Evolutionary conservation across 176 grass and related monocot genomes (phyloP).

Genomic region (Aechmea fasciata): DNA sequence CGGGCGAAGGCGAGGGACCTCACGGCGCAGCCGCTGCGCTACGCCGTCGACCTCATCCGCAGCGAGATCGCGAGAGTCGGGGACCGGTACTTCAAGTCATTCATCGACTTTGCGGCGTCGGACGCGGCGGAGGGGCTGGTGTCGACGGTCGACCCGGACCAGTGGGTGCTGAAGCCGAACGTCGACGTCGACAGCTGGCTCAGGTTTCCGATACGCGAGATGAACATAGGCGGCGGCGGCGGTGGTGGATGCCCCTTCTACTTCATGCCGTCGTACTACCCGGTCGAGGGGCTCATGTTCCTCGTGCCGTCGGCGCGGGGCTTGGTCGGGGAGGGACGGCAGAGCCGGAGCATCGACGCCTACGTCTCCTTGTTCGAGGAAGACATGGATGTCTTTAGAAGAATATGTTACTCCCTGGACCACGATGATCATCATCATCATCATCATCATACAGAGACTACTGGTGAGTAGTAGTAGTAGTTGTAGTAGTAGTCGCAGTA

Average conservation of each 20-base stretch:
- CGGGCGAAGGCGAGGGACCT: not conserved
- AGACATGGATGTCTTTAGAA: not conserved
- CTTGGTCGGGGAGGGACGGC: not conserved
- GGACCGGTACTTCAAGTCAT: not conserved
- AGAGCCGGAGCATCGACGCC: not conserved
- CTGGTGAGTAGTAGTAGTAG: too few relatives aligned
- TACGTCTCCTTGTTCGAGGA: not conserved
- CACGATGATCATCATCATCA: not conserved
- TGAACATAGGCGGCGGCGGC: not conserved
- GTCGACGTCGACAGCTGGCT: conserved; percentile 2
- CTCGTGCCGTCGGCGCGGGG: not conserved
- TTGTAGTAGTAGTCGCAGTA: too few relatives aligned
- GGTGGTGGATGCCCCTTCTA: not conserved
- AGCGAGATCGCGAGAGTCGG: not conserved
- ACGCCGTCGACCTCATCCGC: not conserved
- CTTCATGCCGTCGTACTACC: not conserved
- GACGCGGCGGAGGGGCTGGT: not conserved
- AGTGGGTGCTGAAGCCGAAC: not conserved
- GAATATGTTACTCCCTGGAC: not conserved
- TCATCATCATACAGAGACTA: too few relatives aligned
- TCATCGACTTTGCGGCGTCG: not conserved
- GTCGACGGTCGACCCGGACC: not conserved
- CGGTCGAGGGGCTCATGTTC: not conserved
- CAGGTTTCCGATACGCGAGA: not conserved
- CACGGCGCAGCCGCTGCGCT: not conserved